Evolutionary conservation across 352 stramenopile genomes (phyloP).

Genomic region (Pythium scleroteichum): DNA sequence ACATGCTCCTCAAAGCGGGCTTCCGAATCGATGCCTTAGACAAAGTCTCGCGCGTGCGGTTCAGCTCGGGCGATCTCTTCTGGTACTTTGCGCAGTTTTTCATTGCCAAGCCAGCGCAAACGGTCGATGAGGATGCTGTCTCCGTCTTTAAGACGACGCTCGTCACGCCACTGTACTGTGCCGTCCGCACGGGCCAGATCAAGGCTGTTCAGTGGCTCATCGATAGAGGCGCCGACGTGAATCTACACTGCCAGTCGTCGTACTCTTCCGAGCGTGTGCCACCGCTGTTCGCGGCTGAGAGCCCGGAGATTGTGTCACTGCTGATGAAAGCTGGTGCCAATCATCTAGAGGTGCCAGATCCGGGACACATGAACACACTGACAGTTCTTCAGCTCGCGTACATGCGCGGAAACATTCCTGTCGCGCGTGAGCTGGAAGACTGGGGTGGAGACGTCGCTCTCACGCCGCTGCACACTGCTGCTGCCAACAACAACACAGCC

Average conservation of each 20-base stretch:
- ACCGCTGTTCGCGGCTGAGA: conserved; percentile 69
- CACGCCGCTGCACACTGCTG: conserved; percentile 69
- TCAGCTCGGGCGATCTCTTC: conserved; percentile 79
- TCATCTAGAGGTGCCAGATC: conserved; percentile 65
- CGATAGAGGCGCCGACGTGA: conserved; percentile 53
- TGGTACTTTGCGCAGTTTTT: conserved; percentile 74
- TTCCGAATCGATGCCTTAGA: conserved; percentile 70
- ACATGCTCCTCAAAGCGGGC: conserved; percentile 48
- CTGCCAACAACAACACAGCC: conserved; percentile 38
- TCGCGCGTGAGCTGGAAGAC: conserved; percentile 62
- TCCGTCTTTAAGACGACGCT: conserved; percentile 75
- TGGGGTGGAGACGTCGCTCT: conserved; percentile 73
- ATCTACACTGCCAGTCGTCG: conserved; percentile 59
- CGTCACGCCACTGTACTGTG: conserved; percentile 68
- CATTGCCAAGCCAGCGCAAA: conserved; percentile 44
- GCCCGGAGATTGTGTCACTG: conserved; percentile 59
- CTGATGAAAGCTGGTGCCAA: conserved; percentile 68
- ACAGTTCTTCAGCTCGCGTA: conserved; percentile 71
- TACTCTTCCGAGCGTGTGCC: conserved; percentile 66
- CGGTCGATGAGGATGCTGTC: conserved; percentile 48
- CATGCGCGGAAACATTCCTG: conserved; percentile 61
- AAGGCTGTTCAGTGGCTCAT: conserved; percentile 58
- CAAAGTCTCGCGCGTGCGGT: conserved; percentile 72
- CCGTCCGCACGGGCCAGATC: conserved; percentile 63
- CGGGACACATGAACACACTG: conserved; percentile 67